These are phyloP conservation scores for Skeletonema potamos DNA, from an alignment of 108 stramenopile species.

Conservation along the genomic window DNA sequence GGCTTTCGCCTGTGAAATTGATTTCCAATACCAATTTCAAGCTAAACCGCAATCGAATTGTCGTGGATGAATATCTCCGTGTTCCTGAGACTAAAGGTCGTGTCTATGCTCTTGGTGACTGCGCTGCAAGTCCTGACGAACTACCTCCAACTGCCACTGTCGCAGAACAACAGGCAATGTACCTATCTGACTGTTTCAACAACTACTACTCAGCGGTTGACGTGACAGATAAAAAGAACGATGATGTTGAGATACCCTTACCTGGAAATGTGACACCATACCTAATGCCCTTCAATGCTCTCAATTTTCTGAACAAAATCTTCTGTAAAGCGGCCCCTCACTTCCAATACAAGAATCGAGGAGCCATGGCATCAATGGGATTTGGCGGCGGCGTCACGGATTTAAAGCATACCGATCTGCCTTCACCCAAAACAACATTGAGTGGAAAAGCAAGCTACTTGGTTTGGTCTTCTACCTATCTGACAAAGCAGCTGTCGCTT, in stretches of 20 bases:
- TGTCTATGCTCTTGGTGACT: conserved; percentile 95
- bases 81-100: conserved; percentile 77
- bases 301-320: conserved; percentile 44
- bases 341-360: conserved; percentile 55
- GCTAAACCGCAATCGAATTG: conserved; percentile 64
- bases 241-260: conserved; percentile 37
- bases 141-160: conserved; percentile 92
- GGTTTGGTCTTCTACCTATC: conserved; percentile 65
- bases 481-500: conserved; percentile 63
- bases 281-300: conserved; percentile 46
- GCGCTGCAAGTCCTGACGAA: conserved; percentile 60
- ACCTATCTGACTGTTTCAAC: conserved; percentile 75
- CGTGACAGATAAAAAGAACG: conserved; percentile 26
- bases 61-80: conserved; percentile 87
- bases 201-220: conserved; percentile 45
- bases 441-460: conserved; percentile 68
- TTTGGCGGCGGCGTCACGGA: conserved; percentile 49
- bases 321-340: conserved; percentile 43
- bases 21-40: conserved; percentile 36
- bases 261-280: conserved; percentile 54
- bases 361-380: conserved; percentile 53
- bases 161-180: conserved; percentile 86
- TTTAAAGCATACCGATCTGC: conserved; percentile 37
- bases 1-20: conserved; percentile 55
- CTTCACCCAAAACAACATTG: conserved; percentile 35